Percentiles rank a stretch among this genome's conserved stretches.
These are phyloP conservation scores for Magnolia changhungtana DNA, from an alignment of 164 flowering plant species.

Conservation along the genomic window DNA sequence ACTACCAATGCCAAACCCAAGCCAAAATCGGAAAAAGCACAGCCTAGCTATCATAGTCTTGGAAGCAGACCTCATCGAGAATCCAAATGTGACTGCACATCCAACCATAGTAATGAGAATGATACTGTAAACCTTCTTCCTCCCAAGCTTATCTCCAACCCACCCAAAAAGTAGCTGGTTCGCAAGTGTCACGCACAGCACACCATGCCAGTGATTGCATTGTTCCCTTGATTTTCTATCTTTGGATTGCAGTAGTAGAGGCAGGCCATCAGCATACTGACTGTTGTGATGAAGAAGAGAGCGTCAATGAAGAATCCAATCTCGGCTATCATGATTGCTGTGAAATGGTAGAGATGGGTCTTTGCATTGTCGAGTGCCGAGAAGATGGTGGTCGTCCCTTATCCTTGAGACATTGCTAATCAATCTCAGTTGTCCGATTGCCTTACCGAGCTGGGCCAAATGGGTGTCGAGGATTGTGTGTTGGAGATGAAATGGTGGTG, in stretches of 20 bases:
- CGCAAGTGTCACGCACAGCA: slow-evolving; percentile 43
- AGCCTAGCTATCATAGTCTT: slow-evolving; percentile 32
- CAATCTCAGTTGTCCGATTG: too few relatives aligned
- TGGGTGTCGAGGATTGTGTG: too few relatives aligned
- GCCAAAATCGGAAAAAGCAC: slow-evolving; percentile 30
- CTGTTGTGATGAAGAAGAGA: slow-evolving; percentile 52
- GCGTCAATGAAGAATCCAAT: slow-evolving; percentile 74
- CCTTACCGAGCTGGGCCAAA: too few relatives aligned
- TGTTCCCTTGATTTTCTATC: slow-evolving; percentile 28
- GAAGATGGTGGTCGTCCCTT: slow-evolving; percentile 25
- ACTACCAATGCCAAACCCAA: slow-evolving; percentile 26
- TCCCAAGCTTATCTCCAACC: slow-evolving; percentile 55
- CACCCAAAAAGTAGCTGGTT: slow-evolving; percentile 58
- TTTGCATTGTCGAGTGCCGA: slow-evolving; percentile 45
- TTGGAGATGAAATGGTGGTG: too few relatives aligned
- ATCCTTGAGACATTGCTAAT: too few relatives aligned
- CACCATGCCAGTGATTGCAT: slow-evolving; percentile 47
- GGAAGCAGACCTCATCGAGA: slow-evolving; percentile 40
- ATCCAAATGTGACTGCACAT: slow-evolving; percentile 53
- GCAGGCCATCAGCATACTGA: slow-evolving; percentile 49
- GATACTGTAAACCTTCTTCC: slow-evolving; percentile 46
- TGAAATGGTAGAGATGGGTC: slow-evolving; percentile 55
- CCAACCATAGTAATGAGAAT: slow-evolving; percentile 51
- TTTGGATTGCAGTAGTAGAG: slow-evolving; percentile 35
- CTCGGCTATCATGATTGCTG: slow-evolving; percentile 49